Evolutionary conservation across 1,284 basidiomycete genomes (phyloP).

Genomic region (Inonotus obliquus): DNA sequence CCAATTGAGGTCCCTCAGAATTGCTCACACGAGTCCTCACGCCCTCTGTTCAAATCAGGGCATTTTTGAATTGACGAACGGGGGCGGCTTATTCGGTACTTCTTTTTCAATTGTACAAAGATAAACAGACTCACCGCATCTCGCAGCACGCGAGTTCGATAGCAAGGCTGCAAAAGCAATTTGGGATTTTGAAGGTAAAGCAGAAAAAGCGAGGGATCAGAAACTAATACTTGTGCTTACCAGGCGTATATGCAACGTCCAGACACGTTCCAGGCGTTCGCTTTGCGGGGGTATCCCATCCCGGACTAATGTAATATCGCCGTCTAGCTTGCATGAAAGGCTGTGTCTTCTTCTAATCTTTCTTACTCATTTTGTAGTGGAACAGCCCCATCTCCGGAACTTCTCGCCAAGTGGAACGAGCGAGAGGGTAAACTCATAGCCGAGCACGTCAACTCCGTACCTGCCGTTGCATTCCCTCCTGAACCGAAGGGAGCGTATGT

Average conservation of each 20-base stretch:
- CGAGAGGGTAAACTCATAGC: constrained; percentile 68
- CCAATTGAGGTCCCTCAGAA: background rate
- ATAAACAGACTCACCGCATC: background rate
- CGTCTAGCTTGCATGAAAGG: background rate
- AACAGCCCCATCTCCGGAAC: constrained; percentile 68
- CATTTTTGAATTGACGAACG: constrained; percentile 70
- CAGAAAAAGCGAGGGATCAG: background rate
- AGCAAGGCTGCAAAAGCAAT: constrained; percentile 73
- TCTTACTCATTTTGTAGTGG: constrained; percentile 32
- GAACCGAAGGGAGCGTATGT: constrained; percentile 60
- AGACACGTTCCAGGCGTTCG: constrained; percentile 76
- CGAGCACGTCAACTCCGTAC: constrained; percentile 47
- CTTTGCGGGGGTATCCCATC: constrained; percentile 76
- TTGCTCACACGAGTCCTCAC: constrained; percentile 12
- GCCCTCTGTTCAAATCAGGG: constrained; percentile 35
- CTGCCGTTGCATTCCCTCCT: constrained; percentile 66
- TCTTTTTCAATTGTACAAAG: background rate
- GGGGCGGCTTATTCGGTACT: constrained; percentile 70
- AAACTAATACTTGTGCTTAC: constrained; percentile 13
- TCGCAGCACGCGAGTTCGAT: constrained; percentile 58
- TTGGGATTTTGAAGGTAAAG: constrained; percentile 70
- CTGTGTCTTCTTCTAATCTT: background rate
- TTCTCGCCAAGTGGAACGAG: constrained; percentile 70
- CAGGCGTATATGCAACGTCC: constrained; percentile 62
- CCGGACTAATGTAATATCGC: constrained; percentile 52